Percentiles rank a stretch among this genome's conserved stretches.
Conservation (phyloP, 2,329 filamentous ascomycete genomes). For the Exserohilum turcica region DNA sequence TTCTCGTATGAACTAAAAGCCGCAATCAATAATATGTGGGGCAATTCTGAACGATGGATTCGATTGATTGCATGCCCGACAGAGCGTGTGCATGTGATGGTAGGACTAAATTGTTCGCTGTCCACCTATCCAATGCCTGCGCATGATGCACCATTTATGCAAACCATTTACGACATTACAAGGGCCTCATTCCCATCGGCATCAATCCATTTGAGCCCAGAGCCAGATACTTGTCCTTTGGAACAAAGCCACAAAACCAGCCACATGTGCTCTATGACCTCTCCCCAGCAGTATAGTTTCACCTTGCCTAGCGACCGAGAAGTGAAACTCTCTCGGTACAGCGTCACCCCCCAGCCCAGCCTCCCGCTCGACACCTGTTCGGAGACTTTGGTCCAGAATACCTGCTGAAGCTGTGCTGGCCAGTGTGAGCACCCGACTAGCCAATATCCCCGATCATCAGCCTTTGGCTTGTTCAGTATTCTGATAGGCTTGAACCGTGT, state of each 20-base stretch:
- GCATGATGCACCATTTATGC: background rate
- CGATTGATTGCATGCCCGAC: background rate
- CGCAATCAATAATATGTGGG: background rate
- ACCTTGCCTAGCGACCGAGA: slow-evolving; percentile 51
- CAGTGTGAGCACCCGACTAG: slow-evolving; percentile 63
- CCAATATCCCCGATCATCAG: slow-evolving; percentile 81
- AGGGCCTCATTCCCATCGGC: slow-evolving; percentile 63
- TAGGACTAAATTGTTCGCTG: background rate
- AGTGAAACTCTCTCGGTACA: slow-evolving; percentile 42
- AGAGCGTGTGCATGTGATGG: background rate
- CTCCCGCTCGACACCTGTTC: slow-evolving; percentile 64
- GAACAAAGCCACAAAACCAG: slow-evolving; percentile 76
- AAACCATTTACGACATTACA: slow-evolving; percentile 49
- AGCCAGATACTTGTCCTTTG: slow-evolving; percentile 63
- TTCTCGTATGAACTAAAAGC: background rate
- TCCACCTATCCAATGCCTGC: background rate
- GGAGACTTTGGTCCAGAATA: slow-evolving; percentile 67
- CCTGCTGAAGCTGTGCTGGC: slow-evolving; percentile 54
- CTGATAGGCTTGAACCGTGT: slow-evolving; percentile 41
- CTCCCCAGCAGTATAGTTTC: slow-evolving; percentile 78
- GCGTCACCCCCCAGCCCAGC: slow-evolving; percentile 72
- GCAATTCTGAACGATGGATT: background rate
- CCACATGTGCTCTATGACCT: slow-evolving; percentile 73
- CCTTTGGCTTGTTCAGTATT: slow-evolving; percentile 56
- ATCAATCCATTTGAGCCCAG: slow-evolving; percentile 70